Conservation (phyloP, 2,329 filamentous ascomycete genomes). For the Coniochaeta hoffmannii region DNA sequence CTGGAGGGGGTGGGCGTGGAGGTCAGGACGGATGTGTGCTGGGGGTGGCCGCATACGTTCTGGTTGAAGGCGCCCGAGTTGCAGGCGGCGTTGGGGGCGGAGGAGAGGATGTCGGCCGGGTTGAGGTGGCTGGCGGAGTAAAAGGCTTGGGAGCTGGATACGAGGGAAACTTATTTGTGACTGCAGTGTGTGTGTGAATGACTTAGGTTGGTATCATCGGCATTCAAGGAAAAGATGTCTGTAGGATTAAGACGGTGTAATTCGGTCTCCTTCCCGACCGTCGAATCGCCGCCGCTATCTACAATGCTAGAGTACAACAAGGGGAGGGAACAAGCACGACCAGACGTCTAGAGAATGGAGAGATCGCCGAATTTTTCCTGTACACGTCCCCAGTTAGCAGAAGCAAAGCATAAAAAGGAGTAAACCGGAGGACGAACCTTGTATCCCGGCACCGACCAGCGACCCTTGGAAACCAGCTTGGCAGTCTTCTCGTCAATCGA, state of each 20-base stretch:
- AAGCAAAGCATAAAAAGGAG: not conserved
- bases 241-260: not conserved
- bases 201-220: too few species aligned
- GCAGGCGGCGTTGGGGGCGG: constrained; percentile 30
- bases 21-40: constrained; percentile 32
- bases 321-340: constrained; percentile 33
- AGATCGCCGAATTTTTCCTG: constrained; percentile 99
- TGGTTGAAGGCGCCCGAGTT: constrained; percentile 39
- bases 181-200: too few species aligned
- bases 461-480: constrained; percentile 92
- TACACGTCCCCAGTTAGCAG: constrained; percentile 23
- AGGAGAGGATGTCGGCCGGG: constrained; percentile 32
- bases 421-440: constrained; percentile 76
- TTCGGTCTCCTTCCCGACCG: not conserved
- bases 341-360: constrained; percentile 70
- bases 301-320: constrained; percentile 65
- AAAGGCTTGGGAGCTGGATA: too few species aligned
- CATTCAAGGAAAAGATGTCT: too few species aligned
- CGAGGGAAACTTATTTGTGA: too few species aligned
- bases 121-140: constrained; percentile 28
- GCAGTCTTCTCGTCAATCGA: constrained; percentile 96
- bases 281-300: constrained; percentile 44
- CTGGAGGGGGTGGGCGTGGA: constrained; percentile 30
- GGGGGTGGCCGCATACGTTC: constrained; percentile 44
- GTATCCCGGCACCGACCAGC: constrained; percentile 98